Percentiles rank a stretch among this genome's conserved stretches.
Conservation (phyloP, 1,284 basidiomycete genomes). For the Trametes sp. region DNA sequence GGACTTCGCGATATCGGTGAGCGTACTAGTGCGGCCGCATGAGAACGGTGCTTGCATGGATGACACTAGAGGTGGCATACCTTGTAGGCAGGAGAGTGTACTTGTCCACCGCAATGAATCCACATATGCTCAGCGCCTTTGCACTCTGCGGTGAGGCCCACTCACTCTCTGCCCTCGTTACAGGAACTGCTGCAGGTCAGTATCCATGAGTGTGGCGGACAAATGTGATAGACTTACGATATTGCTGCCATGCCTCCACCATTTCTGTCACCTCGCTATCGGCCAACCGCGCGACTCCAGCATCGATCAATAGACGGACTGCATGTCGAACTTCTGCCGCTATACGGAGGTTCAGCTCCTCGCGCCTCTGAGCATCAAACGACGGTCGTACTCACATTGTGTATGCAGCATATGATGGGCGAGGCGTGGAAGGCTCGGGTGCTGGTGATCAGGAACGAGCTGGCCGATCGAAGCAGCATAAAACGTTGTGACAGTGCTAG, state of each 20-base stretch:
- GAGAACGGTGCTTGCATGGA: not conserved
- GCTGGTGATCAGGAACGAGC: conserved; percentile 65
- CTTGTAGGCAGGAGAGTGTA: conserved; percentile 79
- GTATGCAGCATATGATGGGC: conserved; percentile 80
- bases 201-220: not conserved
- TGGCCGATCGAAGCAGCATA: conserved; percentile 75
- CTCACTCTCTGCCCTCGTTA: conserved; percentile 61
- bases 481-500: conserved; percentile 78
- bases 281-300: conserved; percentile 68
- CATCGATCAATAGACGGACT: conserved; percentile 78
- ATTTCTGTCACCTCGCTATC: conserved; percentile 70
- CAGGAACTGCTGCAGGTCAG: conserved; percentile 67
- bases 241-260: conserved; percentile 74
- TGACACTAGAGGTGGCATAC: conserved; percentile 49
- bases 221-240: conserved; percentile 54
- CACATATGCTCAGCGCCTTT: conserved; percentile 81
- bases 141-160: conserved; percentile 64
- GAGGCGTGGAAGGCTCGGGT: conserved; percentile 77
- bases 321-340: conserved; percentile 77
- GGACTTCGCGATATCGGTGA: conserved; percentile 87
- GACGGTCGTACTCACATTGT: conserved; percentile 73
- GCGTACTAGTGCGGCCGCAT: conserved; percentile 58
- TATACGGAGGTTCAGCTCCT: conserved; percentile 38
- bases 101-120: conserved; percentile 84
- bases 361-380: too few species aligned